Evolutionary conservation across 192 early-diverging fungal genomes (phyloP).

Genomic region (Coemansia sp.): DNA sequence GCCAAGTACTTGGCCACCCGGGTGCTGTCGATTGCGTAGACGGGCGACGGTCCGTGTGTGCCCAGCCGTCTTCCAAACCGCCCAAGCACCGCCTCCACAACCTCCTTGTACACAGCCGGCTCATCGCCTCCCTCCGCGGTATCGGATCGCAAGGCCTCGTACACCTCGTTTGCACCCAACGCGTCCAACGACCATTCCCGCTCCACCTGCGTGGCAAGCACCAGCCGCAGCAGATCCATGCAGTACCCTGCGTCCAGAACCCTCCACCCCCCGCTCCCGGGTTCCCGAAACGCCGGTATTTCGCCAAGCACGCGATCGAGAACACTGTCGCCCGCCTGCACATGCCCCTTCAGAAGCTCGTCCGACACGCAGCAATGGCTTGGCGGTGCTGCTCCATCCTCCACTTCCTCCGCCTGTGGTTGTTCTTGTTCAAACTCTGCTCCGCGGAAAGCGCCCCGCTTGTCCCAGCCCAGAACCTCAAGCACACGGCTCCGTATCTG

Average conservation of each 20-base stretch:
- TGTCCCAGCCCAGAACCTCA: conserved; percentile 43
- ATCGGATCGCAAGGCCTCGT: conserved; percentile 18
- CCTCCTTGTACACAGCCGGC: conserved; percentile 16
- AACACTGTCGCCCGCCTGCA: conserved; percentile 23
- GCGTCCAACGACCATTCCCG: conserved; percentile 35
- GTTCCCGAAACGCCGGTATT: conserved; percentile 40
- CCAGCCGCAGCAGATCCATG: conserved; percentile 41
- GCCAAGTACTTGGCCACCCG: conserved; percentile 43
- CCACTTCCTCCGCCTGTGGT: neutral
- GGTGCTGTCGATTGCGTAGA: conserved; percentile 27
- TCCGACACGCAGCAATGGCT: conserved; percentile 16
- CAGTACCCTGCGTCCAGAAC: conserved; percentile 32
- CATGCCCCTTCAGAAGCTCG: conserved; percentile 20
- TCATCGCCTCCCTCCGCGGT: conserved; percentile 2
- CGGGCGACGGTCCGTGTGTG: neutral
- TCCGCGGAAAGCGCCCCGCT: conserved; percentile 42
- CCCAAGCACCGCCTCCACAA: conserved; percentile 33
- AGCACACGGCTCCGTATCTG: conserved; percentile 34
- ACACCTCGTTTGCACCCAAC: conserved; percentile 16
- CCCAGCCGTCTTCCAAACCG: conserved; percentile 14
- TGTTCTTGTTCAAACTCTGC: conserved; percentile 36
- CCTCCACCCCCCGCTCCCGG: conserved; percentile 29
- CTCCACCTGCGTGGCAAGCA: conserved; percentile 44
- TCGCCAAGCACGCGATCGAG: conserved; percentile 33
- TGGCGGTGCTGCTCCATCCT: neutral